Evolutionary conservation across 495 filamentous ascomycete genomes (phyloP).

Genomic region (Podospora australis): DNA sequence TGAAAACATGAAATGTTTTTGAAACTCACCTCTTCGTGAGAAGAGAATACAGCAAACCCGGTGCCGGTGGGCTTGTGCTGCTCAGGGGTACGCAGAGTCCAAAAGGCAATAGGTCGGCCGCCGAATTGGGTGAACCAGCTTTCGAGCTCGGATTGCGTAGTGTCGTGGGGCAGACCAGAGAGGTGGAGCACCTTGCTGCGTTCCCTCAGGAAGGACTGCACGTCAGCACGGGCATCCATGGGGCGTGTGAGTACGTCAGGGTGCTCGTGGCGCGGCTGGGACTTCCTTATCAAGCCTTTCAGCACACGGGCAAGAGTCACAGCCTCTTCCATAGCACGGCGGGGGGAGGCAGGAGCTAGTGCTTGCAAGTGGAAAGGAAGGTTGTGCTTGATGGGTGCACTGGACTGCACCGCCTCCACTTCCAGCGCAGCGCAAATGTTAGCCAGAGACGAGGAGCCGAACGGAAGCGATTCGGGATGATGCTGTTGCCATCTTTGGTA

Average conservation of each 20-base stretch:
- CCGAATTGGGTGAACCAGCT: slow-evolving; percentile 99
- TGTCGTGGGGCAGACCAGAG: slow-evolving; percentile 94
- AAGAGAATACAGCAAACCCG: slow-evolving; percentile 96
- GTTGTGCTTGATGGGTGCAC: slow-evolving; percentile 97
- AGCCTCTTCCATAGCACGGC: slow-evolving; percentile 95
- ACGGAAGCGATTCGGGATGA: slow-evolving; percentile 93
- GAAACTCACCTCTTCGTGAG: slow-evolving; percentile 89
- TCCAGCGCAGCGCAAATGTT: slow-evolving; percentile 98
- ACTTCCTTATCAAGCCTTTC: slow-evolving; percentile 87
- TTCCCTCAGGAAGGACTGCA: slow-evolving; percentile 91
- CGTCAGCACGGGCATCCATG: slow-evolving; percentile 94
- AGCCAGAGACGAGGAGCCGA: slow-evolving; percentile 86
- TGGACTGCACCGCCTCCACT: slow-evolving; percentile 92
- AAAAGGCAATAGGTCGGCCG: slow-evolving; percentile 97
- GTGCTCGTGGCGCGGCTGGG: slow-evolving; percentile 86
- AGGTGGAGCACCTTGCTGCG: slow-evolving; percentile 97
- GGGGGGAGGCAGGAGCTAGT: slow-evolving; percentile 90
- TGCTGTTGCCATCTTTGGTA: slow-evolving; percentile 98
- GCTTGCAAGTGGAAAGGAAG: slow-evolving; percentile 96
- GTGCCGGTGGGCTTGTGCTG: slow-evolving; percentile 98
- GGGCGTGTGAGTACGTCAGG: slow-evolving; percentile 88
- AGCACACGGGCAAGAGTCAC: slow-evolving; percentile 89
- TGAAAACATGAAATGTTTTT: neutral
- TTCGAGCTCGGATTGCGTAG: slow-evolving; percentile 94
- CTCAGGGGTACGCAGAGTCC: slow-evolving; percentile 94